A percentile compares a stretch with the other conserved stretches of the same genome.
These are phyloP conservation scores for Sporisorium sorghi DNA, from an alignment of 1,284 basidiomycete genomes.

Conservation along the genomic window DNA sequence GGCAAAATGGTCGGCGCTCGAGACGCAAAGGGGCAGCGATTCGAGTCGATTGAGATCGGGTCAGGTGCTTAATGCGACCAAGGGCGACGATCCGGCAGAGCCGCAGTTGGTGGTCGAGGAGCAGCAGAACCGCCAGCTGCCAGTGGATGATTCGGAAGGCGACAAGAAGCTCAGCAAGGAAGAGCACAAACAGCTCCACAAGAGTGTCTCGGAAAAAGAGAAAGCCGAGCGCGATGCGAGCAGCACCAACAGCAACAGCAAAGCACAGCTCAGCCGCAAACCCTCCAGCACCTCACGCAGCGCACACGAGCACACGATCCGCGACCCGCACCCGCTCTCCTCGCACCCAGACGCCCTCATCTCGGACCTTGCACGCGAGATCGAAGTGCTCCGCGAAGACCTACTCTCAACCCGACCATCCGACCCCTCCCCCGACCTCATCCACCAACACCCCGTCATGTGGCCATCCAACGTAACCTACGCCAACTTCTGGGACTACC, in stretches of 20 bases:
- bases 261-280: constrained; percentile 6
- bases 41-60: constrained; percentile 18
- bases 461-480: constrained; percentile 90
- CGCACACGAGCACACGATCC: constrained; percentile 41
- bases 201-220: constrained; percentile 23
- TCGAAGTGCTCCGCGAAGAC: constrained; percentile 81
- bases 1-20: constrained; percentile 30
- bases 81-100: background rate
- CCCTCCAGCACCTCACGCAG: constrained; percentile 12
- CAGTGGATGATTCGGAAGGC: background rate
- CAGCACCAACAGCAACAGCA: background rate
- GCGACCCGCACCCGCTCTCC: constrained; percentile 75
- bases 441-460: constrained; percentile 68
- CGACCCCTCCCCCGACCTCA: constrained; percentile 12
- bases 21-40: constrained; percentile 47
- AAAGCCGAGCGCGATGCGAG: constrained; percentile 24
- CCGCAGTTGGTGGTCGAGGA: constrained; percentile 8
- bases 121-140: constrained; percentile 7
- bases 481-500: constrained; percentile 87
- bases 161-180: constrained; percentile 32
- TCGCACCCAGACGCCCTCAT: constrained; percentile 80
- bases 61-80: constrained; percentile 17
- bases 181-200: constrained; percentile 43
- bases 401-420: constrained; percentile 71
- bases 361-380: constrained; percentile 79